phyloP scores from a whole-genome alignment of 768 basidiomycete genomes.

The Leccinum variicolor region DNA sequence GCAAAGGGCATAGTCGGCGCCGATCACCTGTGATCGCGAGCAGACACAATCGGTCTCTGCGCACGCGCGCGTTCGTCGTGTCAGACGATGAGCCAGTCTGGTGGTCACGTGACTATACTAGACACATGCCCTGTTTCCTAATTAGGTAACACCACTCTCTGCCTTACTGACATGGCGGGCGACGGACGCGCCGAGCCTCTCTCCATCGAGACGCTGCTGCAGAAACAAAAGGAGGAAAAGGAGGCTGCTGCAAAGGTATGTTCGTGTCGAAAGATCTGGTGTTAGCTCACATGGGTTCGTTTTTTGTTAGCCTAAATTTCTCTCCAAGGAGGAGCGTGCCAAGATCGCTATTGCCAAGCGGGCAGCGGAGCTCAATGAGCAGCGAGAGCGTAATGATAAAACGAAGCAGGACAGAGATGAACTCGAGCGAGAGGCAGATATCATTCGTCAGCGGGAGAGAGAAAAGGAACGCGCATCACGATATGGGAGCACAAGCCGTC shows the following conservation, averaged over 20 bases:
- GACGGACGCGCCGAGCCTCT: constrained; percentile 58
- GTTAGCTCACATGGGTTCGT: not conserved
- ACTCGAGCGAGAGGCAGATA: constrained; percentile 76
- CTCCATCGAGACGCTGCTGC: constrained; percentile 83
- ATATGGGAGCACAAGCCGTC: constrained; percentile 39
- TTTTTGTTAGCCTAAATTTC: constrained; percentile 82
- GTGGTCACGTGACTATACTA: constrained; percentile 10
- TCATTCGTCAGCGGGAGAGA: constrained; percentile 52
- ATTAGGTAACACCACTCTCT: constrained; percentile 1
- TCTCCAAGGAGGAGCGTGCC: constrained; percentile 89
- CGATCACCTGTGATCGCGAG: constrained; percentile 19
- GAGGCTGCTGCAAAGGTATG: constrained; percentile 86
- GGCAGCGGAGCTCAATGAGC: constrained; percentile 73
- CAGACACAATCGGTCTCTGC: constrained; percentile 3
- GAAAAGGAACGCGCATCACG: constrained; percentile 32
- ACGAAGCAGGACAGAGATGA: constrained; percentile 58
- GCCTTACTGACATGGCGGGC: constrained; percentile 38
- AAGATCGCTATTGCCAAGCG: constrained; percentile 86
- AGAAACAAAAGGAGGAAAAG: constrained; percentile 84
- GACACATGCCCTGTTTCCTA: constrained; percentile 5
- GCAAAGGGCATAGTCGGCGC: constrained; percentile 12
- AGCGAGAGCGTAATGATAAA: constrained; percentile 64
- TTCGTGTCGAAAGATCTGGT: not conserved
- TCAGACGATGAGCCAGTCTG: constrained; percentile 18
- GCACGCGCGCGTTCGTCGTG: constrained; percentile 18